Evolutionary conservation across 176 grass and related monocot genomes (phyloP), one percentile per base, ranked within the genome.

Genomic region (Aegilops sharonensis): DNA sequence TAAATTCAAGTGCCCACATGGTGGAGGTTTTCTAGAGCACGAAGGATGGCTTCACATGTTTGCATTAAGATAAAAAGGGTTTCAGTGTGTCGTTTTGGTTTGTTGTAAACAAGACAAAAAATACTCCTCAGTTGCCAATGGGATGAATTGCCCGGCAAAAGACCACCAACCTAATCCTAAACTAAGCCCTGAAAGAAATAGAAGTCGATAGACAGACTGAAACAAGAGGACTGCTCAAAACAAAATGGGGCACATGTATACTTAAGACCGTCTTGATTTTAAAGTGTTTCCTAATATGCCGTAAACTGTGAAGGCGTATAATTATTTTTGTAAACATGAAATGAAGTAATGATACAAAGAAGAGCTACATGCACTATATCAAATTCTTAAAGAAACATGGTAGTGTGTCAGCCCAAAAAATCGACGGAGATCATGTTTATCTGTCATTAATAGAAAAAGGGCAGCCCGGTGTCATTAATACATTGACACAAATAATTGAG

Each of bases 401-500:
- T 81, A 42, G 45, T 81, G 39, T 47, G 61, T 67, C 23, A 80
- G 9, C 21, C 57, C 35, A n/a, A 30, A 60, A 37, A 36, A 78
- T 83, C 47, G 11, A 72, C 13, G 29, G 48, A 83, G 30, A 69
- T 56, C 45, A 82, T 62, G 34, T 24, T 83, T 83, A 25, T 72
- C 30, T 83, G 42, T 43, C 42, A 43, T 43, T 9, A 39, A 39
- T 39, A 39, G 8, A 42, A 42, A 42, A 42, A 42, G 9, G 39
- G 39, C 39, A 42, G 8, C 39, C 9, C 39, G 39, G 39, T 25
- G 32, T 60, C 68, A 73, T 72, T 23, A 61, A 61, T 73, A 60
- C 35, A 62, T 11, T 29, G 9, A 83, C 30, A 37, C 8, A 86
- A 61, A 80, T 27, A 9, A 64, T 20, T 35, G 27, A 48, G 68